Base-by-base conservation (phyloP, 2,329 filamentous ascomycete species). In the Fusarium nelsonii region DNA sequence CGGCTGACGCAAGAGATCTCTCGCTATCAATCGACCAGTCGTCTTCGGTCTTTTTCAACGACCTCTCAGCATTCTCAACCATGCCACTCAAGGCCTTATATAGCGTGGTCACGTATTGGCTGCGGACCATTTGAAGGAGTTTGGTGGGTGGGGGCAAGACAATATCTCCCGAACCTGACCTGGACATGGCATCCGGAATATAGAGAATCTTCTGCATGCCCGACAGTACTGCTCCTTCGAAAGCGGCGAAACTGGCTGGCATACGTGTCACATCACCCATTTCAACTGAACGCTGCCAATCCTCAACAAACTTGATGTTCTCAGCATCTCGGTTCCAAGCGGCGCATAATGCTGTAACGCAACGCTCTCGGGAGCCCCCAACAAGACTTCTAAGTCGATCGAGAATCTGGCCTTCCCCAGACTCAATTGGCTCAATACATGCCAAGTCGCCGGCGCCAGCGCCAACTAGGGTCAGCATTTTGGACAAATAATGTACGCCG, bases 161-260 rank as follows among this genome's bases (percentile, higher is more conserved):
- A 68, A 99, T 94, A 74, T 93, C 90, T 46, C 85, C 88, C 7
- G 90, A 87, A 26, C 88, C 91, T 10, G 91, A 86, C 78, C 92
- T 94, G 44, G 85, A 87, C 83, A 90, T 91, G 23, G 93, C 92
- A 70, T 97, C 95, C 2, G 92, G 91, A 43, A 99, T 90, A 77
- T 97, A 99, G 30, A 97, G 84, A 55, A 98, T 97, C 82, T 95
- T 97, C 79, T 99, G 96, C 89, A 98, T 92, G 56, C 94, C 94
- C 2, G 85, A 85, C 20, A 99, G 83, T 14, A 99, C 84, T 8
- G 91, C 88, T 56, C 90, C 91, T 75, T 98, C 94, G 75, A 97
- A 97, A 1, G 92, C 88, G 16, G 92, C 85, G 78, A 99, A 97
- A 55, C 91, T 90, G 3, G 89, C 87, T 0, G 97, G 96, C 91